A percentile compares a stretch with the other conserved stretches of the same genome.
Conservation (phyloP, 768 basidiomycete genomes). For the Termitomyces eurrhizus region DNA sequence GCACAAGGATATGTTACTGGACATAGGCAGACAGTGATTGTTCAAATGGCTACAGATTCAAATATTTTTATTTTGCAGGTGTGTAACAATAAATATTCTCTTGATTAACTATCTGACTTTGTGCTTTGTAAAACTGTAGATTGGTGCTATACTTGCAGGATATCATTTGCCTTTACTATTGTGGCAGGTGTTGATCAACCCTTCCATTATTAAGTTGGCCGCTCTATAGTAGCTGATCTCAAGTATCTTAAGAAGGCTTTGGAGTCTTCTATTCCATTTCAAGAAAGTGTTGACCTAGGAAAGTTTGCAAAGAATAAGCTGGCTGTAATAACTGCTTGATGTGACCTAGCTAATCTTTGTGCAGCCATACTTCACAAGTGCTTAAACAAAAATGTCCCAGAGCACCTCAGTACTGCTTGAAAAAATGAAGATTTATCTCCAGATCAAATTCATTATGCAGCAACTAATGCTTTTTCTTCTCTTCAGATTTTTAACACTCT, state of each 20-base stretch:
- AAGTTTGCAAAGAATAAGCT: slow-evolving; percentile 23
- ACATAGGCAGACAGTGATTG: too few relatives aligned
- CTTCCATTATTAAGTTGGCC: too few relatives aligned
- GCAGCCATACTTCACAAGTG: slow-evolving; percentile 20
- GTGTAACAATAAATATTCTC: too few relatives aligned
- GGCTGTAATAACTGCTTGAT: slow-evolving; percentile 12
- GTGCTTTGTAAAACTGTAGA: too few relatives aligned
- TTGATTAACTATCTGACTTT: too few relatives aligned
- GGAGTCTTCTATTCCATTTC: slow-evolving; percentile 14
- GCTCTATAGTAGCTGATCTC: not conserved
- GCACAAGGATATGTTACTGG: too few relatives aligned
- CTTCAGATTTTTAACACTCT: slow-evolving; percentile 14
- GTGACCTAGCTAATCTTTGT: slow-evolving; percentile 26
- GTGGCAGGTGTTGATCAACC: too few relatives aligned
- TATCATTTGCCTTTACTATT: not conserved
- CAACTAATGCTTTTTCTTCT: slow-evolving; percentile 16
- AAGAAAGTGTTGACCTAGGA: slow-evolving; percentile 24
- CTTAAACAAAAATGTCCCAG: slow-evolving; percentile 18
- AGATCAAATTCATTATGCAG: slow-evolving; percentile 18
- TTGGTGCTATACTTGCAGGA: too few relatives aligned
- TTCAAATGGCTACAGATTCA: too few relatives aligned
- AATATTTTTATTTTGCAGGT: too few relatives aligned
- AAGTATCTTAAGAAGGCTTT: not conserved
- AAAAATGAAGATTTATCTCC: slow-evolving; percentile 8
- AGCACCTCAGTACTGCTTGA: slow-evolving; percentile 20